Evolutionary conservation across 331 rosid species (phyloP), one percentile per base, ranked within the genome.

Genomic region (Rhamnella rubrinervis): DNA sequence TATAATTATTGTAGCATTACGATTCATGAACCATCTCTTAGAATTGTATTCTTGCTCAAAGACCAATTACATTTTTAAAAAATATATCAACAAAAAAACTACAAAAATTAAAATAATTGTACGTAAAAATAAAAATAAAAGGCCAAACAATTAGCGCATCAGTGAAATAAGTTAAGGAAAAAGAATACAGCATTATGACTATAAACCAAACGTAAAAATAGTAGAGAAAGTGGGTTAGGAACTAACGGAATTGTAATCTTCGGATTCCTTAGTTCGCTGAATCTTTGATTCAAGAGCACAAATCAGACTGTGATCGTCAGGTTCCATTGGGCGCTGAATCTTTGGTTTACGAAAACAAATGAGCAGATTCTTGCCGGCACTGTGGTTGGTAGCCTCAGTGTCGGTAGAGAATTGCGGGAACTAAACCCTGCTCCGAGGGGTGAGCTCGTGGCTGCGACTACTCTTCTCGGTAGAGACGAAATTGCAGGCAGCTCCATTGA

Each of bases 261-360:
- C 84, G 25, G 10, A 13, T 21, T 77, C 86, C 44, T 76, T 52
- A 23, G 92, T 92, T 67, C 88, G 4, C 31, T 26, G 31, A 26
- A 26, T 26, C 31, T 26, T 26, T 26, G 31, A 26, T 26, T 26
- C 31, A 26, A 26, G 31, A 26, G 2, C 31, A 26, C 31, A 3
- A 26, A 26, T 26, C 31, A 26, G 31, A 26, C 2, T 26, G 1
- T 26, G 31, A 26, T 26, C 5, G 35, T 31, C 5, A 4, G 35
- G 4, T 31, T 4, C 35, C 35, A 2, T 31, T 2, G 35, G 5
- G 5, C 35, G 80, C 17, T 76, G 8, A 79, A 88, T 85, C 83
- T 84, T 92, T 38, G 86, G 62, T 40, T 88, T 74, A 31, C 88
- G 83, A 73, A 84, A 68, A 59, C 63, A 61, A 52, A 78, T 23